These are phyloP conservation scores for Tolypocladium ovalisporum DNA, from an alignment of 2,329 filamentous ascomycete species.

Conservation along the genomic window DNA sequence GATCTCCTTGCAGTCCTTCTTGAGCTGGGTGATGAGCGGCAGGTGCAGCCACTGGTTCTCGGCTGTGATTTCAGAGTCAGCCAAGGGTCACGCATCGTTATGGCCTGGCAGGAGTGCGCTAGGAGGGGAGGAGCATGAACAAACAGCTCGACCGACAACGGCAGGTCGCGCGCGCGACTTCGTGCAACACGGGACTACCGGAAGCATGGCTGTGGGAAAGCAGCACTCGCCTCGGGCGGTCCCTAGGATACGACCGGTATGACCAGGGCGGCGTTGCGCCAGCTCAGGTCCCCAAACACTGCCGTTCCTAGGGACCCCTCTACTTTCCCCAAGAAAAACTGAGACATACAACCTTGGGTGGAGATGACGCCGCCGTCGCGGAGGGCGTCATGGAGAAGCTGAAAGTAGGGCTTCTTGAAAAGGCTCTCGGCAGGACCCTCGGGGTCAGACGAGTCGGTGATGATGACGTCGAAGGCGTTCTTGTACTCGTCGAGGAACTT, in stretches of 20 bases:
- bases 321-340: conserved; percentile 38
- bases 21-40: conserved; percentile 83
- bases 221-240: conserved; percentile 27
- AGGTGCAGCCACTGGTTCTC: conserved; percentile 99
- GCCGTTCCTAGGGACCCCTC: conserved; percentile 24
- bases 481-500: conserved; percentile 96
- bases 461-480: conserved; percentile 98
- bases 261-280: background rate
- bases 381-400: conserved; percentile 82
- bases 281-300: conserved; percentile 4
- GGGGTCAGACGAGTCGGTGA: conserved; percentile 96
- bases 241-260: conserved; percentile 14
- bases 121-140: conserved; percentile 2
- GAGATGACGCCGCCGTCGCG: conserved; percentile 95
- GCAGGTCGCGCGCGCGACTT: background rate
- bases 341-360: conserved; percentile 99
- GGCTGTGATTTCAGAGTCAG: conserved; percentile 39
- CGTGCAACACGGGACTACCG: conserved; percentile 25
- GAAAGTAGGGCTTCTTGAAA: conserved; percentile 98
- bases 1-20: conserved; percentile 92
- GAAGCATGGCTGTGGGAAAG: conserved; percentile 23
- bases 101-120: background rate
- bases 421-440: conserved; percentile 92
- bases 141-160: conserved; percentile 6
- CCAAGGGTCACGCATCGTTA: background rate